These are phyloP conservation scores for Leucogyrophana mollusca DNA, from an alignment of 768 basidiomycete species.

Conservation along the genomic window DNA sequence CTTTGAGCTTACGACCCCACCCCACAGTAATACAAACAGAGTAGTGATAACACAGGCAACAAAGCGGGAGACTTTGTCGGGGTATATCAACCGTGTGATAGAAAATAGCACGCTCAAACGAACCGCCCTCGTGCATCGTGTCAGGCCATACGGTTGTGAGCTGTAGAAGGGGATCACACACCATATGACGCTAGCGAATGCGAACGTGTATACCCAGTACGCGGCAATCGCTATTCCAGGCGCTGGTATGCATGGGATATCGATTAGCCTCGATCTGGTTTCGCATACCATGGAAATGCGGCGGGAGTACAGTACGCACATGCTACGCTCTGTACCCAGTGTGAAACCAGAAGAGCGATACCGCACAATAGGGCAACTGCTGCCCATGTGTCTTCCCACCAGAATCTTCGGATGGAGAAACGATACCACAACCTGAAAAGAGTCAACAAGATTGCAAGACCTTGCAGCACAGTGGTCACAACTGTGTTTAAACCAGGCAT, in stretches of 20 bases:
- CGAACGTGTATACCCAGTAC: conserved; percentile 12
- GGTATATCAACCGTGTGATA: conserved; percentile 17
- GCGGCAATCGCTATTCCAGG: too few relatives aligned
- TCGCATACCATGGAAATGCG: too few relatives aligned
- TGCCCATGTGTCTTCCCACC: conserved; percentile 23
- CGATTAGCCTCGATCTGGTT: too few relatives aligned
- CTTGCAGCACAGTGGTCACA: conserved; percentile 3
- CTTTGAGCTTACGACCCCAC: background rate
- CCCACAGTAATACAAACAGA: conserved; percentile 11
- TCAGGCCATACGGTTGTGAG: background rate
- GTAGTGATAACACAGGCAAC: conserved; percentile 9
- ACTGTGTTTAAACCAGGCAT: too few relatives aligned
- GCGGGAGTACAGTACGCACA: too few relatives aligned
- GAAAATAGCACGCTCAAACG: conserved; percentile 21
- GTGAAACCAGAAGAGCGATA: background rate
- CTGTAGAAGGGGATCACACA: background rate
- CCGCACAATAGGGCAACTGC: conserved; percentile 14
- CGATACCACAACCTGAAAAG: conserved; percentile 20
- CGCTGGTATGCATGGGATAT: too few relatives aligned
- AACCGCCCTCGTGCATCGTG: conserved; percentile 11
- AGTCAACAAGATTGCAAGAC: conserved; percentile 8
- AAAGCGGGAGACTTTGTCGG: conserved; percentile 4
- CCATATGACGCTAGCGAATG: conserved; percentile 15
- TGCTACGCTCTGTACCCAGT: conserved; percentile 8
- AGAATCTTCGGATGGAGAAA: too few relatives aligned